Conservation (phyloP, 257 asterid species). For the Oldenlandia corymbosa region DNA sequence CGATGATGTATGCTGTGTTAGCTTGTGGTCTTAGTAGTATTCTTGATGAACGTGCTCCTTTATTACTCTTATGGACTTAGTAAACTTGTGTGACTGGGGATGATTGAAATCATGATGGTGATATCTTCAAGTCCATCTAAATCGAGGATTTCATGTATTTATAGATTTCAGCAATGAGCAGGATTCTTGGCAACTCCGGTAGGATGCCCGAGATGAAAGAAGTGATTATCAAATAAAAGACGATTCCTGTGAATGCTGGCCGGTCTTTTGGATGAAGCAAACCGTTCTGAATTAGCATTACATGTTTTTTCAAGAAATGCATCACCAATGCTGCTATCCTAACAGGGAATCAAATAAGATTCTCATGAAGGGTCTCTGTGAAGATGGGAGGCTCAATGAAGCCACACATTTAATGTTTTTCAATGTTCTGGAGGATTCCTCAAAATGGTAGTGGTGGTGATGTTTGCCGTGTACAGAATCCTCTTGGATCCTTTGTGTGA, state of each 20-base stretch:
- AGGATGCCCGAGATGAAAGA: constrained; percentile 64
- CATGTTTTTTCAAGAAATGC: constrained; percentile 80
- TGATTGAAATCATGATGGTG: no score
- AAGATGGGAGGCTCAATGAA: constrained; percentile 57
- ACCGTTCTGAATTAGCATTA: constrained; percentile 73
- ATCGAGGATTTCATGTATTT: no score
- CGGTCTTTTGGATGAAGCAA: constrained; percentile 64
- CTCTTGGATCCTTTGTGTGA: constrained; percentile 78
- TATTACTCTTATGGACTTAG: no score
- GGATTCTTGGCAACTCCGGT: constrained; percentile 59
- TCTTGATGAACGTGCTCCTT: no score
- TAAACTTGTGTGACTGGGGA: no score
- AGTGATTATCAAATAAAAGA: constrained; percentile 57
- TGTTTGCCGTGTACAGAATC: constrained; percentile 56
- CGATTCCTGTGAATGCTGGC: constrained; percentile 74
- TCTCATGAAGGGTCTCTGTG: constrained; percentile 85
- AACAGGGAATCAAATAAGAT: constrained; percentile 61
- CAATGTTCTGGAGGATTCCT: constrained; percentile 85
- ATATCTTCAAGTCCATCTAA: no score
- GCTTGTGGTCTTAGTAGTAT: no score
- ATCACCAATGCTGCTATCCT: constrained; percentile 59
- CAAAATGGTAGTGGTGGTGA: constrained; percentile 77
- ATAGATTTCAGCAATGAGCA: constrained; percentile 65
- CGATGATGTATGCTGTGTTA: no score
- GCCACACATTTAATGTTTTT: constrained; percentile 75